Percentiles rank a stretch among this genome's conserved stretches.
phyloP scores from a whole-genome alignment of 2,329 filamentous ascomycete genomes.

The Colletotrichum melonis region DNA sequence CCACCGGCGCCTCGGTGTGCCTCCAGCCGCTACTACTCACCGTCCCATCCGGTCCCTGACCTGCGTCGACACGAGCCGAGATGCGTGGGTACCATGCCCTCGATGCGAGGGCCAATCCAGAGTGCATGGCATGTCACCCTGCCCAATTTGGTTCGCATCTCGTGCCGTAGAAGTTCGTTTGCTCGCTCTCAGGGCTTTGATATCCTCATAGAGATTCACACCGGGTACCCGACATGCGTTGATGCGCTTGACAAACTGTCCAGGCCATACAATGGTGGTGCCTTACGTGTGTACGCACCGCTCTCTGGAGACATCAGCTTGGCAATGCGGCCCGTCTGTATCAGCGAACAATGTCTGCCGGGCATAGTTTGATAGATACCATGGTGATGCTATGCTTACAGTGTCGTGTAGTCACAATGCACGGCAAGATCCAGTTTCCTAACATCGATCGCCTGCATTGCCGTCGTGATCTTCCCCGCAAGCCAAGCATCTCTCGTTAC shows the following conservation, averaged over 20 bases:
- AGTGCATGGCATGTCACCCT: neutral
- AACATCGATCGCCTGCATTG: neutral
- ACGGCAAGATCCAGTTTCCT: neutral
- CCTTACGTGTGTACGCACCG: neutral
- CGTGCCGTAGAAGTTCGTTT: neutral
- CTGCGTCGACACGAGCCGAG: constrained; percentile 26
- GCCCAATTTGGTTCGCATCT: neutral
- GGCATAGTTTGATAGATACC: neutral
- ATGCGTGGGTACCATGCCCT: neutral
- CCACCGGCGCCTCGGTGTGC: constrained; percentile 10
- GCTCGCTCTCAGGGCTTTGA: neutral
- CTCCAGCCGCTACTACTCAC: constrained; percentile 9
- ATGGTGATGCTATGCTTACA: neutral
- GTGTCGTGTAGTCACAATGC: neutral
- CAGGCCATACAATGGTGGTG: neutral
- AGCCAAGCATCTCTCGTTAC: constrained; percentile 9
- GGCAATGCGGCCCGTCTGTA: no score
- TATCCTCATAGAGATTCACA: neutral
- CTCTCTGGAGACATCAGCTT: neutral
- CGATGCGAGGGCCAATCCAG: constrained; percentile 1
- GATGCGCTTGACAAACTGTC: neutral
- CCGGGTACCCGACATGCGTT: neutral
- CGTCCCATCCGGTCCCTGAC: constrained; percentile 7
- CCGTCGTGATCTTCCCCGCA: neutral
- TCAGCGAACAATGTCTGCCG: neutral